Conservation (phyloP, 306 rosid genomes). For the Canavalia gladiata region DNA sequence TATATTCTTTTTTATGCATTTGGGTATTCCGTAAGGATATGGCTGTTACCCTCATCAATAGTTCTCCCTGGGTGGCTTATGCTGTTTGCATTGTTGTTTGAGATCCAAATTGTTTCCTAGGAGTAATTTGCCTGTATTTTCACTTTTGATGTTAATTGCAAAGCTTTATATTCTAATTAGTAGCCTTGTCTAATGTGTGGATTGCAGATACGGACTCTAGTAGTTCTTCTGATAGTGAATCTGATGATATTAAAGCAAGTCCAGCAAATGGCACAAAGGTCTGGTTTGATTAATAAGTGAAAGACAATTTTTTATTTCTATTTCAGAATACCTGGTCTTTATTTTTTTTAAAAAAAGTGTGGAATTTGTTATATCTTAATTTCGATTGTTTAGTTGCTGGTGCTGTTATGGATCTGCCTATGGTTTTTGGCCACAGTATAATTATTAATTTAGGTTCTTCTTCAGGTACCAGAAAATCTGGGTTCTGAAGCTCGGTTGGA, state of each 20-base stretch:
- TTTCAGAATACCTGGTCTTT: too few relatives aligned
- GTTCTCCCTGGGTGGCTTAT: slow-evolving; percentile 24
- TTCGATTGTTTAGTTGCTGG: slow-evolving; percentile 43
- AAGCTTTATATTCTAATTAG: slow-evolving; percentile 21
- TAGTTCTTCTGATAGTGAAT: slow-evolving; percentile 68
- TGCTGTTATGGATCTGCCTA: slow-evolving; percentile 31
- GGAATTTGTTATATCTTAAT: neutral
- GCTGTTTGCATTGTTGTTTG: slow-evolving; percentile 35
- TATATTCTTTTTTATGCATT: neutral
- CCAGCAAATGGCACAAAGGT: slow-evolving; percentile 63
- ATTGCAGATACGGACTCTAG: slow-evolving; percentile 68
- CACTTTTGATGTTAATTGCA: slow-evolving; percentile 5
- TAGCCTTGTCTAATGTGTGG: slow-evolving; percentile 33
- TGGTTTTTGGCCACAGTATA: slow-evolving; percentile 27
- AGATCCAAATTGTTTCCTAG: slow-evolving; percentile 34
- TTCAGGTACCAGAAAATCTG: slow-evolving; percentile 65
- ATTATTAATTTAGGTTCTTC: slow-evolving; percentile 36
- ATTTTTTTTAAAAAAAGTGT: too few relatives aligned
- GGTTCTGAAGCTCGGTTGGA: slow-evolving; percentile 57
- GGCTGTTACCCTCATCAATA: slow-evolving; percentile 11
- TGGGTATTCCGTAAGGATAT: slow-evolving; percentile 6
- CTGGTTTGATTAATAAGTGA: slow-evolving; percentile 35
- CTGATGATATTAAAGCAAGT: slow-evolving; percentile 60
- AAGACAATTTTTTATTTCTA: neutral
- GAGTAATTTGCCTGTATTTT: slow-evolving; percentile 17